These are phyloP conservation scores for Sclerotinia subarctica DNA, from an alignment of 2,329 filamentous ascomycete species.

Conservation along the genomic window DNA sequence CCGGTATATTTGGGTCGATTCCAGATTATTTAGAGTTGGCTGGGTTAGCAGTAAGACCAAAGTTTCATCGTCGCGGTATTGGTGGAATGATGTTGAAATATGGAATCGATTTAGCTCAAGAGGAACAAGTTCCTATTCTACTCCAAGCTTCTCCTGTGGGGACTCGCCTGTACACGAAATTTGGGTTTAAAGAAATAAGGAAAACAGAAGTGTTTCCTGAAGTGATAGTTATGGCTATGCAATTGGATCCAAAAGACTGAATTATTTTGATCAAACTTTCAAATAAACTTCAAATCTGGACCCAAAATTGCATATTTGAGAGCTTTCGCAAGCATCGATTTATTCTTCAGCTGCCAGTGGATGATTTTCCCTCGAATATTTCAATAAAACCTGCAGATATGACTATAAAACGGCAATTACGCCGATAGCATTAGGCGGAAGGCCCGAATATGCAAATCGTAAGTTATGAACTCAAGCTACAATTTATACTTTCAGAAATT, in stretches of 20 bases:
- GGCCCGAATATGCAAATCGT: background rate
- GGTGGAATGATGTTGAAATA: slow-evolving; percentile 16
- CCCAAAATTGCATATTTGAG: background rate
- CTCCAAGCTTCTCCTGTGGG: slow-evolving; percentile 13
- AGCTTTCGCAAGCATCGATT: background rate
- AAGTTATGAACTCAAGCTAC: background rate
- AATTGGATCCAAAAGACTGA: slow-evolving; percentile 6
- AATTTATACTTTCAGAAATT: background rate
- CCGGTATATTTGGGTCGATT: slow-evolving; percentile 8
- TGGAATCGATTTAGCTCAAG: slow-evolving; percentile 14
- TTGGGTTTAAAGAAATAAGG: slow-evolving; percentile 3
- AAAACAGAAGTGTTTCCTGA: slow-evolving; percentile 6
- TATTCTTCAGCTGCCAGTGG: background rate
- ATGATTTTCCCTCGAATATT: background rate
- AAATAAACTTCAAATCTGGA: background rate
- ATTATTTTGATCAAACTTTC: background rate
- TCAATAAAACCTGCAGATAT: background rate
- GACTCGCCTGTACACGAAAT: slow-evolving; percentile 16
- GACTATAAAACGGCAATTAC: too few species aligned
- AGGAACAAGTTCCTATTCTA: slow-evolving; percentile 15
- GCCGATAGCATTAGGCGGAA: background rate
- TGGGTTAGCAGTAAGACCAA: slow-evolving; percentile 4
- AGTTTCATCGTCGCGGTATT: slow-evolving; percentile 16
- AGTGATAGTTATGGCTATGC: slow-evolving; percentile 12
- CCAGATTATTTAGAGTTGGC: slow-evolving; percentile 10